A percentile compares a stretch with the other conserved stretches of the same genome.
Conservation (phyloP, 176 grass and related monocot species). For the Musa itinerans region DNA sequence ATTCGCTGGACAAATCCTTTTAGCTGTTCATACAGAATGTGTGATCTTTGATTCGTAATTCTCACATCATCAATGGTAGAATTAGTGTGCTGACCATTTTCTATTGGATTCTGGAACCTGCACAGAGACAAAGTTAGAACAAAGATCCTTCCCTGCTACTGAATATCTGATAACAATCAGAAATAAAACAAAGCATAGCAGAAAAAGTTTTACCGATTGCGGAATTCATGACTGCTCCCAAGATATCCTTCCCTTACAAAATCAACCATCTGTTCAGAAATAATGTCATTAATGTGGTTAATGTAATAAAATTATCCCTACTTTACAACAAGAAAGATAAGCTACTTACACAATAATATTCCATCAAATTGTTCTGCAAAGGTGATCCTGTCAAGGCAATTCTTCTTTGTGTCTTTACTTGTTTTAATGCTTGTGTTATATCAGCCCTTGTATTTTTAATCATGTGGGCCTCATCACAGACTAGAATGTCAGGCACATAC, state of each 20-base stretch:
- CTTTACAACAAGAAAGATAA: background rate
- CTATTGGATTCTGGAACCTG: conserved; percentile 99
- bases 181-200: background rate
- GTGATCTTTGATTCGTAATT: conserved; percentile 95
- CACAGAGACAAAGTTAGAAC: conserved; percentile 15
- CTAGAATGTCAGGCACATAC: conserved; percentile 92
- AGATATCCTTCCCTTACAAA: conserved; percentile 99
- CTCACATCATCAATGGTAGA: conserved; percentile 89
- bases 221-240: conserved; percentile 91
- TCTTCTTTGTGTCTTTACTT: conserved; percentile 87
- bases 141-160: background rate
- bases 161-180: background rate
- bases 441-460: conserved; percentile 93
- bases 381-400: conserved; percentile 97
- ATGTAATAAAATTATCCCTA: conserved; percentile 11
- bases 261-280: conserved; percentile 93
- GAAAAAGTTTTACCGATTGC: conserved; percentile 58
- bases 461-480: conserved; percentile 99
- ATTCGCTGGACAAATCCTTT: conserved; percentile 98
- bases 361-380: conserved; percentile 98
- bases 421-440: conserved; percentile 84
- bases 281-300: conserved; percentile 10
- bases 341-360: conserved; percentile 93
- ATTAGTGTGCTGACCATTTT: conserved; percentile 97
- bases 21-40: conserved; percentile 88